Base-by-base conservation (phyloP, 1,139 yeast genomes). In the Yamadazyma sp. region DNA sequence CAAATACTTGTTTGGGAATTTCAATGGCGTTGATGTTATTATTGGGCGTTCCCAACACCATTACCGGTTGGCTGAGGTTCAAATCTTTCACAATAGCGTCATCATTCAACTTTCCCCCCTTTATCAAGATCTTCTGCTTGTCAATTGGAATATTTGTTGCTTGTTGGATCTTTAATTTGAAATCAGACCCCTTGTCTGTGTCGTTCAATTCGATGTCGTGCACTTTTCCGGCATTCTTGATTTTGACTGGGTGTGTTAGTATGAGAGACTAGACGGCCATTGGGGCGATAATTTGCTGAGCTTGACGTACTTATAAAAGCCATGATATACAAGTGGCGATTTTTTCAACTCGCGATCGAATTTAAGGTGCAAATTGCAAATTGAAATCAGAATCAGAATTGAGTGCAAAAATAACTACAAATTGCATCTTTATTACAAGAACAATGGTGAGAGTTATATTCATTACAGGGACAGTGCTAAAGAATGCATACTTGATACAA, bases 11-110 rank as follows among this genome's bases (percentile, higher is more conserved):
- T 44, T 75, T 73, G 30, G 71, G 72, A 11, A 65, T 67, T 10
- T 88, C 89, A 18, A 78, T 80, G 9, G 70, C 56, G 7, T 88
- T 83, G 43, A 83, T 61, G 39, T 74, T 80, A 39, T 73, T 71
- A 47, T 86, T 92, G 1, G 96, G 94, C 1, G 97, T 83, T 15
- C 99, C 99, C 44, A 92, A 71, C 44, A 94, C 86, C 96, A 92
- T 86, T 25, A 92, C 73, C 14, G 81, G 75, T 34, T 77, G 78
- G 54, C 84, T 86, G 48, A 89, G 65, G 21, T 73, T 72, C 41
- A 85, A 68, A 6, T 65, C 51, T 12, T 64, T 59, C 2, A 64
- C 47, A 8, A 53, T 35, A 10, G 73, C 72, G 43, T 83, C 88
- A 60, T 88, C 94, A 44, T 74, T 73, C 51, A 92, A 66, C 59